Base-by-base conservation (phyloP, 202 grass and related monocot genomes). In the Alloteropsis angusta region DNA sequence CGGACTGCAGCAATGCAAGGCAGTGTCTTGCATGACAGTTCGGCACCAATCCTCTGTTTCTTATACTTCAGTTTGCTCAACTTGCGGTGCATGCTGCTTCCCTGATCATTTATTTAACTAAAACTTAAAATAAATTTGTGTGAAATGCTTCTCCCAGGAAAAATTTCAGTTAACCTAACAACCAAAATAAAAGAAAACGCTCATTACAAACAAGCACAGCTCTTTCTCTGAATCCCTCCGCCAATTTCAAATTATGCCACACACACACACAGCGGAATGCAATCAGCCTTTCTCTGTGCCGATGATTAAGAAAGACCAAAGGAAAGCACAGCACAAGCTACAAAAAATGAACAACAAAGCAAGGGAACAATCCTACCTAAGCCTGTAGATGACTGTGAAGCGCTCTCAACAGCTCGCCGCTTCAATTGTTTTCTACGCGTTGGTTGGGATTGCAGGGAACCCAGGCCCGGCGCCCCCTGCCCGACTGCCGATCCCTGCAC, bases 401-500 rank as follows among this genome's bases (percentile, higher is more conserved):
- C 54, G 60, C 15, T 66, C 28, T 30, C 2, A 54, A 66, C 21
- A 66, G 76, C 66, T 66, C 7, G 50, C 48, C 41, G 9, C 22
- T 26, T 23, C 15, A 13, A 58, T 77, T 80, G 76, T 81, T 81
- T 88, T 72, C 65, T 77, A 71, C 22, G 30, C 28, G 60, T 79
- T 67, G 14, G 93, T 83, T 85, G 66, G 90, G 78, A 25, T 62
- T 15, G 38, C 59, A 84, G 90, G 93, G 82, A 87, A 93, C 93
- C 90, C 90, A 53, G 88, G 18, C 65, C 90, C 90, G 81, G 90
- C 41, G 78, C 69, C 64, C 64, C 35, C 82, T 77, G 86, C 73
- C 68, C 39, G 79, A 67, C 59, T 82, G 91, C 71, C 68, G 56
- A 67, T 76, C 60, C 56, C n/a, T 21, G 23, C 68, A n/a, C 69